These are phyloP conservation scores for Plasmodium ovale DNA, from an alignment of 169 alveolate genomes.

Conservation along the genomic window DNA sequence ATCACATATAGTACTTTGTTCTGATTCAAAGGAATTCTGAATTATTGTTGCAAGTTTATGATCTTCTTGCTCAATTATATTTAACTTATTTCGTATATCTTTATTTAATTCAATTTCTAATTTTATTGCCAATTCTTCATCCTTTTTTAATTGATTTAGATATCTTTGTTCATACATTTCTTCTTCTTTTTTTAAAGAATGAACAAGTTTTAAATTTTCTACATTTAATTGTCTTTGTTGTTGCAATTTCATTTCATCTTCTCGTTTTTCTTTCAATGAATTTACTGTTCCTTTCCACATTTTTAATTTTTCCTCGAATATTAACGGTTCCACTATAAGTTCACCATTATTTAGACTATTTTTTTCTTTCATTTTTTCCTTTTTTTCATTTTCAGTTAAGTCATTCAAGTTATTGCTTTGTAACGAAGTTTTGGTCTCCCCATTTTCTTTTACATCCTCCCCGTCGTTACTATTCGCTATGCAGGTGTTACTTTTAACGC, in stretches of 20 bases:
- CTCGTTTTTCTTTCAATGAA: slow-evolving; percentile 7
- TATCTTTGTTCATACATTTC: not conserved
- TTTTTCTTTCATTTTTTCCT: not conserved
- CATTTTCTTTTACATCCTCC: too few relatives aligned
- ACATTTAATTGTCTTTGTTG: slow-evolving; percentile 1
- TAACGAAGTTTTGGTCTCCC: too few relatives aligned
- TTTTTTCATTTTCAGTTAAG: not conserved
- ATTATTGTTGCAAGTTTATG: slow-evolving; percentile 10
- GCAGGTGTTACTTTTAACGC: too few relatives aligned
- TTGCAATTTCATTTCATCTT: slow-evolving; percentile 15
- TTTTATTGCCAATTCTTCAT: slow-evolving; percentile 29
- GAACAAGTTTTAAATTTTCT: slow-evolving; percentile 21
- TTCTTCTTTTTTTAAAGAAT: slow-evolving; percentile 13
- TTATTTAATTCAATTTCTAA: slow-evolving; percentile 11
- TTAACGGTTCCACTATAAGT: slow-evolving; percentile 4
- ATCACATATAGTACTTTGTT: not conserved
- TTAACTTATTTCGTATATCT: slow-evolving; percentile 14
- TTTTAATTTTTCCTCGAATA: slow-evolving; percentile 9
- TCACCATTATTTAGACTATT: not conserved
- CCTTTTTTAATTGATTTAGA: slow-evolving; percentile 16
- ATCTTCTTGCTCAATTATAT: slow-evolving; percentile 10
- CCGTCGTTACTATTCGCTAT: too few relatives aligned
- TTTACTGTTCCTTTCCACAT: slow-evolving; percentile 33
- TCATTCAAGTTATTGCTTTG: not conserved
- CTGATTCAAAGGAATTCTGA: slow-evolving; percentile 20